Evolutionary conservation across 495 filamentous ascomycete species (phyloP), one percentile per base, ranked within the genome.

Genomic region (Viridothelium virens): DNA sequence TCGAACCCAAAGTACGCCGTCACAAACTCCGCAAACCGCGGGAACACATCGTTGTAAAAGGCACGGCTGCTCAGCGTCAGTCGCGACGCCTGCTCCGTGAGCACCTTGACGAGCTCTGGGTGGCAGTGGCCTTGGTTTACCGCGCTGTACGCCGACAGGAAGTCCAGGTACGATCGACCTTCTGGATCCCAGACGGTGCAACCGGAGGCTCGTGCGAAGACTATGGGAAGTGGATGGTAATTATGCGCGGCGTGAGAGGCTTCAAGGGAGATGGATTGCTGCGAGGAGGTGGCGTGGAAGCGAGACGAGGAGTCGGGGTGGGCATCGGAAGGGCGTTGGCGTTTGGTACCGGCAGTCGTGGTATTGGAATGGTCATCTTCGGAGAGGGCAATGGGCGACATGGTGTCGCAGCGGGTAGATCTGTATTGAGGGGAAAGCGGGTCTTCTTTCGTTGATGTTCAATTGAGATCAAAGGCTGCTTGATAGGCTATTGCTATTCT

Each of bases 61-160:
- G 94, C 94, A 63, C 94, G 87, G 62, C 91, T 96, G 76, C 92
- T 96, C 67, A 99, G 83, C 1, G 94, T 96, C 76, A 99, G 78
- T 18, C 92, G 86, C 67, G 86, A 86, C 53, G 94, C 95, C 78
- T 99, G 94, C 67, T 96, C 90, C 48, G 87, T 87, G 63, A 99
- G 81, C 36, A 92, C 92, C 67, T 89, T 89, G 67, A 99, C 84
- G 62, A 99, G 84, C 78, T 94, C 92, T 9, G 93, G 95, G 79
- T 99, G 95, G 74, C 93, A 99, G 79, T 99, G 94, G 67, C 94
- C 94, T 77, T 99, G 94, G 79, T 99, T 99, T 74, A 99, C 91
- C 62, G 94, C 94, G 62, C 89, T 92, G 83, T 99, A 99, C 65
- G 94, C 95, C 59, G 92, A 96, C 62, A 99, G 86, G 82, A 96